These are phyloP conservation scores for Saccharomyces hybrid DNA, from an alignment of 1,139 yeast genomes.

Conservation along the genomic window DNA sequence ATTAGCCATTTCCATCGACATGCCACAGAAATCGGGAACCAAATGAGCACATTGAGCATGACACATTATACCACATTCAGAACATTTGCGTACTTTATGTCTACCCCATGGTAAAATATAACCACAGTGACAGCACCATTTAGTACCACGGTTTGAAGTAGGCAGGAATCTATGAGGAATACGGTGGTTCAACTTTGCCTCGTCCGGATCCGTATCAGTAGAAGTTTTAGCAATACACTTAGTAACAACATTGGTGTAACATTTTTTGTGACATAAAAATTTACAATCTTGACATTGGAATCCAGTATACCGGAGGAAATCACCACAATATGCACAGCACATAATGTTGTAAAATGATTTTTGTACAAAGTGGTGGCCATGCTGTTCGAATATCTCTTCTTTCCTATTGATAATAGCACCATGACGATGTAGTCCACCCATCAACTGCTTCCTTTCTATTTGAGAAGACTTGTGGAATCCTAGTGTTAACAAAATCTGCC, in stretches of 20 bases:
- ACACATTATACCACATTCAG: slow-evolving; percentile 92
- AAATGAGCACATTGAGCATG: slow-evolving; percentile 88
- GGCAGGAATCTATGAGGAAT: slow-evolving; percentile 96
- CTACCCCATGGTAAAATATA: slow-evolving; percentile 91
- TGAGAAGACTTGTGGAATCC: slow-evolving; percentile 69
- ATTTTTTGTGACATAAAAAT: slow-evolving; percentile 88
- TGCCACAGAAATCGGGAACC: slow-evolving; percentile 97
- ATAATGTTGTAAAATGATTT: slow-evolving; percentile 92
- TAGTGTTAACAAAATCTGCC: slow-evolving; percentile 70
- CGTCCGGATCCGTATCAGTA: slow-evolving; percentile 78
- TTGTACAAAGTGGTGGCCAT: slow-evolving; percentile 94
- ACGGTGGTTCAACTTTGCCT: slow-evolving; percentile 86
- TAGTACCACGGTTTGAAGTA: slow-evolving; percentile 85
- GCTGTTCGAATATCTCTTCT: slow-evolving; percentile 91
- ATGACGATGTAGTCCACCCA: slow-evolving; percentile 77
- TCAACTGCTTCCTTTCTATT: slow-evolving; percentile 39
- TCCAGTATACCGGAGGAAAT: slow-evolving; percentile 87
- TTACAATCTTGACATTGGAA: slow-evolving; percentile 95
- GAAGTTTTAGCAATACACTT: slow-evolving; percentile 90
- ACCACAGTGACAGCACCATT: slow-evolving; percentile 99
- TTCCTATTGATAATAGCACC: slow-evolving; percentile 96
- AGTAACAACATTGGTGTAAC: slow-evolving; percentile 89
- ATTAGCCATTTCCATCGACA: slow-evolving; percentile 96
- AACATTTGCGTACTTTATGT: slow-evolving; percentile 88
- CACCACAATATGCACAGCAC: slow-evolving; percentile 97